Base-by-base conservation (phyloP, 2,329 filamentous ascomycete species). In the Cordyceps cateniannulata region DNA sequence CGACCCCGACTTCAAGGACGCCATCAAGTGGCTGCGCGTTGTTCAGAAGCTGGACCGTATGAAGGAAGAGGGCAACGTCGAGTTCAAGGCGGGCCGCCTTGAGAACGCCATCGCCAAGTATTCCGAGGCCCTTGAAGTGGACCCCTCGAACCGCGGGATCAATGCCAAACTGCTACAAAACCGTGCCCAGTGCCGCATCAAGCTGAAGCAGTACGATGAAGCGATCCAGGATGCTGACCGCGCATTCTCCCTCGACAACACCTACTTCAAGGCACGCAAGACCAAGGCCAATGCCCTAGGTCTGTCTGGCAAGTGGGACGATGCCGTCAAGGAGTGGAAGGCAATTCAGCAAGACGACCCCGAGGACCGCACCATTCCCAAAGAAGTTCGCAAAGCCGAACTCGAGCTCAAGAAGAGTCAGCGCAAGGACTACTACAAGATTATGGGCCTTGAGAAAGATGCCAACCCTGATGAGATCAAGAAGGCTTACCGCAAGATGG, bases 371-470 rank as follows among this genome's bases (percentile, higher is more conserved):
- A 85, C 83, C 16, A 88, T 98, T 63, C 81, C 83, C 56, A 93
- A 90, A 74, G 95, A 99, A 69, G 85, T 98, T 49, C 88, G 90
- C 61, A 90, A 88, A 69, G 95, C 93, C 1, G 93, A 99, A 77
- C 79, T 97, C 27, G 95, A 99, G 77, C 79, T 98, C 65, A 99
- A 99, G 86, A 98, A 98, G 87, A 90, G 89, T 73, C 89, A 93
- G 77, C 84, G 95, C 64, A 99, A 99, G 77, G 95, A 99, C 71
- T 98, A 96, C 78, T 99, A 99, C 81, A 97, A 97, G 84, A 96
- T 98, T 66, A 85, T 99, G 58, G 90, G 88, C 6, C 79, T 99
- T 9, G 80, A 89, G 62, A 98, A 97, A 81, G 89, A 93, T 64
- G 92, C 92, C 42, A 84, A 84, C 45, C 91, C 96, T 24, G 81